Conservation (phyloP, 805 yeast species). For the Jamesozyma jinghongensis region DNA sequence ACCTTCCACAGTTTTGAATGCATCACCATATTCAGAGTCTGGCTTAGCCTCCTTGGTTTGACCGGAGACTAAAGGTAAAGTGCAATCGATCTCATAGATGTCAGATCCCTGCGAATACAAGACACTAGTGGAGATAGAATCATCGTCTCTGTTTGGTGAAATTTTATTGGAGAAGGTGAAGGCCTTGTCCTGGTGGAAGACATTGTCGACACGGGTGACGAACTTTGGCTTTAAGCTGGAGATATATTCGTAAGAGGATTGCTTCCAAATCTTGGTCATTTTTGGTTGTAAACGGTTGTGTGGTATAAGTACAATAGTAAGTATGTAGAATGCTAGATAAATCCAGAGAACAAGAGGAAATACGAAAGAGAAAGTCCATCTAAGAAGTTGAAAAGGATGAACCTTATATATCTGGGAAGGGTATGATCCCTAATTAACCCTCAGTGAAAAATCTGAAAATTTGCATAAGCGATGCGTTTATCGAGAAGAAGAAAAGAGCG, state of each 20-base stretch:
- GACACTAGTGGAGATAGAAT: constrained; percentile 14
- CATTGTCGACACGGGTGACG: constrained; percentile 23
- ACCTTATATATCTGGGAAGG: too few species aligned
- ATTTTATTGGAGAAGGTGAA: constrained; percentile 18
- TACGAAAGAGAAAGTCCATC: too few species aligned
- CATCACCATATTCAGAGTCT: constrained; percentile 65
- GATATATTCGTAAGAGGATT: constrained; percentile 46
- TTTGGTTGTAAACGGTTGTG: too few species aligned
- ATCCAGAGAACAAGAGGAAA: too few species aligned
- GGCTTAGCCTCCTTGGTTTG: constrained; percentile 19
- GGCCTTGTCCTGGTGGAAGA: constrained; percentile 15
- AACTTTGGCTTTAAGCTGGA: constrained; percentile 31
- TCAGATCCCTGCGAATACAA: constrained; percentile 24
- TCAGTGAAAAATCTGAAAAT: too few species aligned
- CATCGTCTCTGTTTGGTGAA: constrained; percentile 22
- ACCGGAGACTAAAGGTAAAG: constrained; percentile 16
- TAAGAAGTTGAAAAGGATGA: too few species aligned
- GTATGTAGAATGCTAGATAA: too few species aligned
- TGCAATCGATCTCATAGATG: constrained; percentile 20
- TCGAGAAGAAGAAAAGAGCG: too few species aligned
- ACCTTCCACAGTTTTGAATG: constrained; percentile 40
- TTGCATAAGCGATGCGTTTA: too few species aligned
- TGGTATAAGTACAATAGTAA: too few species aligned
- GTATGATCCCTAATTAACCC: too few species aligned
- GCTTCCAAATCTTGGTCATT: constrained; percentile 24